Percentiles rank a stretch among this genome's conserved stretches.
These are phyloP conservation scores for Rhizomucor miehei DNA, from an alignment of 371 early-diverging fungal genomes.

Conservation along the genomic window DNA sequence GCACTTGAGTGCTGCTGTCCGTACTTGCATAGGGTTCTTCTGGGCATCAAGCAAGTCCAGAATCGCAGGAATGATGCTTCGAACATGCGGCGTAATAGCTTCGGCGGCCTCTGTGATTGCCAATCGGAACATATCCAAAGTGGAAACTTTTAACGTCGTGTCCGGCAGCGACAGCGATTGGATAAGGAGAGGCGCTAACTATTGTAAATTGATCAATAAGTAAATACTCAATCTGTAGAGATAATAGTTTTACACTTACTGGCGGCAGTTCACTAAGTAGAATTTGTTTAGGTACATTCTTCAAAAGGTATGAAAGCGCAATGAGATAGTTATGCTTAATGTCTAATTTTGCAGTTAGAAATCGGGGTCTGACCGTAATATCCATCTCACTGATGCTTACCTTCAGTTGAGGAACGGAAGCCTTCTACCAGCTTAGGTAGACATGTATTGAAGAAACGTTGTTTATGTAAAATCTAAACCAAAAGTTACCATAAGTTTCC, in stretches of 20 bases:
- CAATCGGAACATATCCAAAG: slow-evolving; percentile 73
- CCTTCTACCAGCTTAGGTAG: slow-evolving; percentile 69
- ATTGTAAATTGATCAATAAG: neutral
- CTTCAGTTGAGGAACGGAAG: slow-evolving; percentile 48
- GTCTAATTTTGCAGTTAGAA: slow-evolving; percentile 31
- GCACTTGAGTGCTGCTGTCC: slow-evolving; percentile 72
- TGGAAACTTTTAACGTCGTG: slow-evolving; percentile 66
- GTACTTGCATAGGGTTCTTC: slow-evolving; percentile 47
- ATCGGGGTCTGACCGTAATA: neutral
- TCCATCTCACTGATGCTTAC: slow-evolving; percentile 68
- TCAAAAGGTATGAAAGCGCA: slow-evolving; percentile 78
- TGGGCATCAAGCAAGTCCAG: slow-evolving; percentile 35
- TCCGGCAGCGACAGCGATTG: slow-evolving; percentile 64
- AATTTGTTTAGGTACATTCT: slow-evolving; percentile 80
- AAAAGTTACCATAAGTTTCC: slow-evolving; percentile 24
- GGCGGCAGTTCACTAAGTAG: slow-evolving; percentile 73
- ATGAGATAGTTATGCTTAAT: slow-evolving; percentile 67
- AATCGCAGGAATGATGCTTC: slow-evolving; percentile 47
- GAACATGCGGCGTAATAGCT: slow-evolving; percentile 58
- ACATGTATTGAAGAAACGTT: slow-evolving; percentile 75
- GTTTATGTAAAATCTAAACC: slow-evolving; percentile 75
- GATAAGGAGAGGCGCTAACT: slow-evolving; percentile 77
- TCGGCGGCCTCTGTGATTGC: slow-evolving; percentile 58
- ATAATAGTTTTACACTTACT: slow-evolving; percentile 45
- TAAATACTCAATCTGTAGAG: neutral